Evolutionary conservation across 345 rosid species (phyloP), one percentile per base, ranked within the genome.

Genomic region (Euclidium syriacum): DNA sequence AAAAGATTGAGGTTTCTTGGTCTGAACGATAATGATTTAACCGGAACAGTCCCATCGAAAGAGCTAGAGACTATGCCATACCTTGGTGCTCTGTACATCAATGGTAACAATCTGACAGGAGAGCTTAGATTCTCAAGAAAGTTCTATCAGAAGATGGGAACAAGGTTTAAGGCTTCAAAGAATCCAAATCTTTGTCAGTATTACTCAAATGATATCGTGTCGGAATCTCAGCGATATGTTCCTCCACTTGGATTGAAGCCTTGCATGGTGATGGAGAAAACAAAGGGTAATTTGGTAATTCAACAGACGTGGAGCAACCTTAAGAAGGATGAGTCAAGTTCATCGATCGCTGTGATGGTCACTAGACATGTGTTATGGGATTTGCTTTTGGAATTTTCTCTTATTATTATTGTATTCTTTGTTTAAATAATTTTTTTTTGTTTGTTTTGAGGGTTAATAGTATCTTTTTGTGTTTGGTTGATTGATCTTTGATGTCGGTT

Each of bases 81-180:
- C 64, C 63, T 92, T 22, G 67, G 75, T 67, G 85, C 94, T 10
- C 58, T 89, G 4, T 89, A 85, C 83, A 48, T 89, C 6, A 72
- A 81, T 58, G 94, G 95, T 48, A 92, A 92, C 80, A 85, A 92
- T 69, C 79, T 89, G 78, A 67, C 89, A 27, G 95, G 98, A 62
- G 84, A 74, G 80, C 83, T 92, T 23, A 46, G 73, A 58, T 87
- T 92, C 73, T 63, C 95, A 15, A 42, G 65, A 60, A 27, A 26
- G 40, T 92, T 89, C 52, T 83, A 80, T 56, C 51, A 71, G 74
- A 87, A 75, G 75, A 64, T 92, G 78, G 88, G 94, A 15, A 82
- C 85, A 77, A 88, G 95, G 4, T 83, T 92, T 39, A 85, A 88
- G 58, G 95, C 95, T 19, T 85, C 88, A 86, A 78, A 72, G 72